Percentiles rank a stretch among this genome's conserved stretches.
Evolutionary conservation across 495 filamentous ascomycete genomes (phyloP).

Genomic region (Penicillium samsonianum): DNA sequence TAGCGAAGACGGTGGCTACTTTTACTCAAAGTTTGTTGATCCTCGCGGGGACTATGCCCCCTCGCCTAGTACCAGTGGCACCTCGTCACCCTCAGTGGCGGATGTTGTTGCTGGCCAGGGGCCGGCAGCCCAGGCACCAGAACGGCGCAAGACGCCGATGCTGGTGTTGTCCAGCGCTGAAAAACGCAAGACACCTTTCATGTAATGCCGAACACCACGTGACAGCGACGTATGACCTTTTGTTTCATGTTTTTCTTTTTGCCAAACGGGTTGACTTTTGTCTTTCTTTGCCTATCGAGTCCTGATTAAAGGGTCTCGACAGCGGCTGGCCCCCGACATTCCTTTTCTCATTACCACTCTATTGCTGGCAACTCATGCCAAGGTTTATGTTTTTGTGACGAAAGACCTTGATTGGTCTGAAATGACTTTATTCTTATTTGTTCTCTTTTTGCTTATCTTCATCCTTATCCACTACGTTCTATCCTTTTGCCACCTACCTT

Average conservation of each 20-base stretch:
- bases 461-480: conserved; percentile 9
- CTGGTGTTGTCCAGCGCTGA: conserved; percentile 85
- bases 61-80: conserved; percentile 27
- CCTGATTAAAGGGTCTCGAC: background rate
- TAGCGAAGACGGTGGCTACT: conserved; percentile 62
- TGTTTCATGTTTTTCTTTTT: conserved; percentile 1
- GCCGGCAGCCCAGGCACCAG: conserved; percentile 49
- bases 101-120: conserved; percentile 51
- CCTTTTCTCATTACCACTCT: conserved; percentile 21
- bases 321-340: conserved; percentile 13
- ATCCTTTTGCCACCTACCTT: conserved; percentile 2
- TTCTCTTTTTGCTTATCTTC: conserved; percentile 13
- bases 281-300: conserved; percentile 7
- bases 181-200: conserved; percentile 80
- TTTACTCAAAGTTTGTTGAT: conserved; percentile 57
- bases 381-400: conserved; percentile 24
- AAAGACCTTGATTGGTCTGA: conserved; percentile 30
- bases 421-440: conserved; percentile 24
- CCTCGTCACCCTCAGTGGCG: conserved; percentile 46
- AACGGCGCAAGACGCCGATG: conserved; percentile 78
- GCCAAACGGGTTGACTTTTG: conserved; percentile 12
- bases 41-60: conserved; percentile 42
- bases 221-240: conserved; percentile 43
- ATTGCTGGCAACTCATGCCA: conserved; percentile 17
- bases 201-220: conserved; percentile 50